Conservation (phyloP, 148 eudicot species). For the Silene conica region DNA sequence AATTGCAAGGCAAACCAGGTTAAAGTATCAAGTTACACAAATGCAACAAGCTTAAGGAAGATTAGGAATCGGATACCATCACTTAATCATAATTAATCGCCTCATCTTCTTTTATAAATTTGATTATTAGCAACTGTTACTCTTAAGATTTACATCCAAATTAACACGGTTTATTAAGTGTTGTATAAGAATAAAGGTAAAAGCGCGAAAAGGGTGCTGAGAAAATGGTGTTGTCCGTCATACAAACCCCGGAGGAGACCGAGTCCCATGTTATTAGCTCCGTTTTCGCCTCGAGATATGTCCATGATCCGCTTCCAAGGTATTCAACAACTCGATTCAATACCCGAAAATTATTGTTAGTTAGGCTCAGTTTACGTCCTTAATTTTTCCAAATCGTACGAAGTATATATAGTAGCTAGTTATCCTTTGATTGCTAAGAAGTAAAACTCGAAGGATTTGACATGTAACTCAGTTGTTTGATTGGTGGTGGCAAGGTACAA, state of each 20-base stretch:
- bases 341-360: not conserved
- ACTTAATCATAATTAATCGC: not conserved
- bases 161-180: not conserved
- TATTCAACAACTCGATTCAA: not conserved
- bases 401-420: too few relatives aligned
- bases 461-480: too few relatives aligned
- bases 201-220: not conserved
- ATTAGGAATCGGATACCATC: constrained; percentile 20
- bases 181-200: not conserved
- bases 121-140: constrained; percentile 8
- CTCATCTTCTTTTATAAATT: constrained; percentile 1
- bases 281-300: constrained; percentile 41
- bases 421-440: too few relatives aligned
- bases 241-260: constrained; percentile 24
- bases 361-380: too few relatives aligned
- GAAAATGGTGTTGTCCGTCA: constrained; percentile 27
- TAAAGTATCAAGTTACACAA: constrained; percentile 21
- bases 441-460: too few relatives aligned
- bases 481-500: constrained; percentile 17
- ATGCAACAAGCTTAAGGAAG: constrained; percentile 9
- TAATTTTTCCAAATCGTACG: too few relatives aligned
- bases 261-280: constrained; percentile 26
- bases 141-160: not conserved
- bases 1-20: constrained; percentile 19
- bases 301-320: constrained; percentile 39